These are phyloP conservation scores for Coemansia sp. DNA, from an alignment of 371 early-diverging fungal species.

Conservation along the genomic window DNA sequence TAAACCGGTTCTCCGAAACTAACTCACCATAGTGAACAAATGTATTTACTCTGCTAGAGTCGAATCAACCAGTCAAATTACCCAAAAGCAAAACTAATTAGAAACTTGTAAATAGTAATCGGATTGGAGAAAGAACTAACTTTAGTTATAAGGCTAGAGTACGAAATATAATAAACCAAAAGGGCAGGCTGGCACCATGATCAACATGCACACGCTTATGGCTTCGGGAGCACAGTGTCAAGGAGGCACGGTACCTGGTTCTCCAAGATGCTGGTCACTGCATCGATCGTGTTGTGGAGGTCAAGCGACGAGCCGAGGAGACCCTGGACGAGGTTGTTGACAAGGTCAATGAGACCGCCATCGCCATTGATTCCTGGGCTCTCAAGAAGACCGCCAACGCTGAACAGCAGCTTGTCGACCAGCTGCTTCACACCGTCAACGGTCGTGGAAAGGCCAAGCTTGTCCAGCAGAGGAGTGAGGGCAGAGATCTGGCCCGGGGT, in stretches of 20 bases:
- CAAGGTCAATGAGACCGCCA: constrained; percentile 30
- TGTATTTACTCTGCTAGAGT: too few species aligned
- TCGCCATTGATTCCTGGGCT: constrained; percentile 22
- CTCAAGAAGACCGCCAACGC: constrained; percentile 27
- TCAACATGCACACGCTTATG: constrained; percentile 10
- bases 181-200: neutral
- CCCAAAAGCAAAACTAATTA: neutral
- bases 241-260: constrained; percentile 48
- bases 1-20: too few species aligned
- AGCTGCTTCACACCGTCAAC: constrained; percentile 42
- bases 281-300: constrained; percentile 40
- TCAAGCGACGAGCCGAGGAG: constrained; percentile 31
- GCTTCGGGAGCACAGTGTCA: constrained; percentile 38
- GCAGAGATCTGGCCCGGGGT: constrained; percentile 38
- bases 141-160: neutral
- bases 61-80: too few species aligned
- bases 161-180: constrained; percentile 2
- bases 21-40: too few species aligned
- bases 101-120: neutral
- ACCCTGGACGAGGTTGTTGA: constrained; percentile 44
- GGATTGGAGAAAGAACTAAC: neutral
- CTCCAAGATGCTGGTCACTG: constrained; percentile 30
- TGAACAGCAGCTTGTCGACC: constrained; percentile 28
- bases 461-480: constrained; percentile 42
- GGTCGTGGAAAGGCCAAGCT: constrained; percentile 30